Percentiles rank a stretch among this genome's conserved stretches.
Conservation (phyloP, 2,329 filamentous ascomycete genomes). For the Aureobasidium namibiae region DNA sequence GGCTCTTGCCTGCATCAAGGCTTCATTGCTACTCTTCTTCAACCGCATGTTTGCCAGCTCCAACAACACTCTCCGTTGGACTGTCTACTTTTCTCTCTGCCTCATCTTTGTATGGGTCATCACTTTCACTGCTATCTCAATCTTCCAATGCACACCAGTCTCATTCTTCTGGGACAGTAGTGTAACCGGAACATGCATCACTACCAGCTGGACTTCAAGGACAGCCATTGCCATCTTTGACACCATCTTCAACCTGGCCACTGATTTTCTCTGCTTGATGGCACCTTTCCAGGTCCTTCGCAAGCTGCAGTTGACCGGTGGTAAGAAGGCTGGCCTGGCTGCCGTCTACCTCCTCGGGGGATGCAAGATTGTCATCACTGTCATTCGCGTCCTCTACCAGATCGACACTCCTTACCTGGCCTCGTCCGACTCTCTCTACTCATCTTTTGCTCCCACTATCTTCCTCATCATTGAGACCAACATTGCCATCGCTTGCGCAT, state of each 20-base stretch:
- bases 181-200: conserved; percentile 30
- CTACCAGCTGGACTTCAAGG: conserved; percentile 17
- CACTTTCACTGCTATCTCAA: conserved; percentile 27
- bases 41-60: conserved; percentile 35
- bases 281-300: conserved; percentile 28
- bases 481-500: conserved; percentile 1
- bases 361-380: conserved; percentile 19
- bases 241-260: conserved; percentile 27
- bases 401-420: not conserved
- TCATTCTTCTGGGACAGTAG: conserved; percentile 33
- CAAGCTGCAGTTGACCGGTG: conserved; percentile 24
- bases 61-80: conserved; percentile 29
- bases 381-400: not conserved
- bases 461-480: conserved; percentile 3
- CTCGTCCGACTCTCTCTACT: not conserved
- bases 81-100: conserved; percentile 23
- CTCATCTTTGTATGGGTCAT: conserved; percentile 26
- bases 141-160: conserved; percentile 36
- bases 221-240: conserved; percentile 36
- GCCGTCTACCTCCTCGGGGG: conserved; percentile 28
- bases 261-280: conserved; percentile 28
- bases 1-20: conserved; percentile 23
- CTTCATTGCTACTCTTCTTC: conserved; percentile 41
- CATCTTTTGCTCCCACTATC: not conserved
- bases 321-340: conserved; percentile 27